phyloP scores from a whole-genome alignment of 345 rosid species.

The Salix brachista region DNA sequence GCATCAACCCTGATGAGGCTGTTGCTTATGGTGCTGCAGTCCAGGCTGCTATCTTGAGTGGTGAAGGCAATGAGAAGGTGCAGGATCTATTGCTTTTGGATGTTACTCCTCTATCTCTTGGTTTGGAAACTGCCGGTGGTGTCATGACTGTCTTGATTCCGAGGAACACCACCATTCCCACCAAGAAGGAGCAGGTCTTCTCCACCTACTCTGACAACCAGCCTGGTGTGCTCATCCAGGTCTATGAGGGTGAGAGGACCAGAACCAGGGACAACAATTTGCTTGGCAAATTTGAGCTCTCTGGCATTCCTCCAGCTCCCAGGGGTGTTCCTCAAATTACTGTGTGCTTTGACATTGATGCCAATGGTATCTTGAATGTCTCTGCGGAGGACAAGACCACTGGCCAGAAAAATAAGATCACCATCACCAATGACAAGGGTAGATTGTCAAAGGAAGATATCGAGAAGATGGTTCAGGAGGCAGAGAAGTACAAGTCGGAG shows the following conservation, averaged over 20 bases:
- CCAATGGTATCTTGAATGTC: conserved; percentile 25
- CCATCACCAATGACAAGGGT: conserved; percentile 18
- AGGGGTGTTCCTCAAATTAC: conserved; percentile 32
- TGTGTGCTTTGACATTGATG: conserved; percentile 31
- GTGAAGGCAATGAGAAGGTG: conserved; percentile 26
- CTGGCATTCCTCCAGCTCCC: conserved; percentile 33
- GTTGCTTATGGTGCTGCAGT: conserved; percentile 39
- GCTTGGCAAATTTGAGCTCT: conserved; percentile 29
- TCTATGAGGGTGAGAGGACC: conserved; percentile 36
- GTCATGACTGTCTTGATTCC: conserved; percentile 33
- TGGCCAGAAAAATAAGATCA: conserved; percentile 19
- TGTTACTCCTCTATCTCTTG: conserved; percentile 28
- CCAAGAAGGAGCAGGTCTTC: conserved; percentile 31
- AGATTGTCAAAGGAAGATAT: conserved; percentile 17
- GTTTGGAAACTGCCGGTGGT: conserved; percentile 29
- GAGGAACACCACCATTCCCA: conserved; percentile 34
- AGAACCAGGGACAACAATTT: conserved; percentile 27
- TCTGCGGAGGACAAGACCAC: conserved; percentile 26
- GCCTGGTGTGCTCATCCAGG: conserved; percentile 22
- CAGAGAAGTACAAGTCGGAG: conserved; percentile 22
- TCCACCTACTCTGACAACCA: conserved; percentile 31
- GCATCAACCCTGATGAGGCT: conserved; percentile 39
- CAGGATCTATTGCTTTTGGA: conserved; percentile 26
- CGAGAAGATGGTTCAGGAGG: conserved; percentile 20
- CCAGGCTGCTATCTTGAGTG: conserved; percentile 26